Base-by-base conservation (phyloP, 805 yeast species). In the Ogataea saltuana region DNA sequence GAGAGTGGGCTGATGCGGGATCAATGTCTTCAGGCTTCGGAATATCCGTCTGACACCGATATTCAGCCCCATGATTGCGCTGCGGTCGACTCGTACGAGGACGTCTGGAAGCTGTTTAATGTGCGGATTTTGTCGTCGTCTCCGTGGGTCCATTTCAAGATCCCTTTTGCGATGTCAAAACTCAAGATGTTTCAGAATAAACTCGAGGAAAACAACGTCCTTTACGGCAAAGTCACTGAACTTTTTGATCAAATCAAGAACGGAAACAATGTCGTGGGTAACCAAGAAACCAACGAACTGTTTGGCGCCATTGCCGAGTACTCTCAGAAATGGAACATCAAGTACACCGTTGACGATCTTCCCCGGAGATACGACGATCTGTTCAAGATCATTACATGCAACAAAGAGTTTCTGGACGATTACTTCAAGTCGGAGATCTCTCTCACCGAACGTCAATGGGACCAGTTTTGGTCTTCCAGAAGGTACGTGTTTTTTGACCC, bases 1-100 rank as follows among this genome's bases (percentile, higher is more conserved):
- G 99, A 93, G 59, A 82, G 87, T 3, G 75, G 84, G 0, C 72
- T 84, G 35, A 75, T 85, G 65, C 71, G 85, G 33, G 91, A 85
- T 56, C 83, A 82, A 49, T 81, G 83, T 52, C 75, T 82, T 11
- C 74, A 74, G 44, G 63, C 76, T 0, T 69, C 76, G 1, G 65
- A 74, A 35, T 52, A 63, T 21, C 53, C 51, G 10, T 35, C 49
- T 9, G 40, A 47, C 6, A 44, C 49, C 9, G 18, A 44, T 4
- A 28, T 53, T n/a, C 38, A 41, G 11, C 56, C 61, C 0, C 35
- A 56, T n/a, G 48, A 43, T 38, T 47, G 49, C 12, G 27, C 44
- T 17, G 36, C 60, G 2, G 49, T 56, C 12, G 54, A 45, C 38
- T 50, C 58, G 6, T 68, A 64, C 35, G 58, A 61, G 6, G 68